Evolutionary conservation across 2,329 filamentous ascomycete genomes (phyloP), one percentile per base, ranked within the genome.

Genomic region (Verticillium nonalfalfae): DNA sequence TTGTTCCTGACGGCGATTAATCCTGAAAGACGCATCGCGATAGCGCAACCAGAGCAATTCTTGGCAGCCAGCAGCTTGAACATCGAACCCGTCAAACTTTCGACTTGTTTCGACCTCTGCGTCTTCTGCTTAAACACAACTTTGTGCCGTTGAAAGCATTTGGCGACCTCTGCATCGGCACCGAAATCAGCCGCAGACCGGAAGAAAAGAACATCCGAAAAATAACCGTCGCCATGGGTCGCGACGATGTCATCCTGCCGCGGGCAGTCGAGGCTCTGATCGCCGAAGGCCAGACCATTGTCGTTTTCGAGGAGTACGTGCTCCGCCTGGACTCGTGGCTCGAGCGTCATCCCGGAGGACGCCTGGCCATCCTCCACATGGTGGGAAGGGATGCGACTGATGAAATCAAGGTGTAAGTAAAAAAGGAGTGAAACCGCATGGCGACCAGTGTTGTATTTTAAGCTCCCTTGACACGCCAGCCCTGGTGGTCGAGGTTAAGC

Each of bases 321-420:
- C 74, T 88, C 66, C 76, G 78, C 61, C 79, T 88, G 40, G 82
- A 85, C 67, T 73, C 75, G 54, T 88, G 85, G 85, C 77, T 87
- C 66, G 70, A 80, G 60, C 79, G 74, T 61, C 85, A 88, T 67
- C 85, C 85, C 0, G 85, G 85, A 21, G 85, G 85, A 36, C 74
- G 76, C 14, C 73, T 87, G 33, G 82, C 84, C 21, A 85, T 87
- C 63, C 69, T 83, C 64, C 85, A 88, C 73, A 86, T 85, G 82
- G 80, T 85, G 4, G 83, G 83, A 60, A 78, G 77, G 70, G 83
- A 86, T 72, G 82, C 83, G 31, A 84, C 82, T 21, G 81, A 85
- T 68, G 83, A 86, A 68, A 85, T 85, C 67, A 81, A 81, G 64
- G 80, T 79, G 83, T 85, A 80, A 76, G 65, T 71, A 10, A 13